Evolutionary conservation across 106 monocot species (phyloP), one percentile per base, ranked within the genome.

Genomic region (Xerophyta viscosa): DNA sequence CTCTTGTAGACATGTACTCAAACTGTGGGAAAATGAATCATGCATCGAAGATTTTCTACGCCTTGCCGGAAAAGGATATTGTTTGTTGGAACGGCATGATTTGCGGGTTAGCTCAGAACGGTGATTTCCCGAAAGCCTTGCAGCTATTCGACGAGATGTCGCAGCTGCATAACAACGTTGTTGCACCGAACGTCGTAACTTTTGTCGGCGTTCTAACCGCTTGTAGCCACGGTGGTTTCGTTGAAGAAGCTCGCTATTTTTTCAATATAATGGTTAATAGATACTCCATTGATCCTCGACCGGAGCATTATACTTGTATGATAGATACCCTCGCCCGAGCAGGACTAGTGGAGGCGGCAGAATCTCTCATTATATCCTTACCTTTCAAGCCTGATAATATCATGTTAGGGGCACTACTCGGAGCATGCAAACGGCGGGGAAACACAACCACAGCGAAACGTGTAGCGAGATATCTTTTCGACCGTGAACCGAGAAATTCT

Each of bases 21-120:
- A 69, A 54, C 10, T 69, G 53, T 24, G 68, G 68, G 2, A 44
- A 31, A 36, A 61, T 69, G 20, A 48, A 53, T 37, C 52, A 61
- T 37, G 69, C 61, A 15, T 23, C 36, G 25, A 54, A 18, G 29
- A 22, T 69, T 11, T 69, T 69, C n/a, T 6, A 37, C 6, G 46
- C 52, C 33, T 53, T 69, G 61, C 54, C 61, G 11, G 53, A 14
- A 18, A 69, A 25, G 37, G 69, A 61, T 27, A 24, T 61, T 18
- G 54, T 69, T 61, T 69, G 44, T 20, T 69, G 69, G 53, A 69
- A 69, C 47, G 69, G 53, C 4, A 61, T 69, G 24, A 69, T 69
- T 12, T 69, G 53, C 28, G 69, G 69, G 20, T 36, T 61, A 33
- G 69, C 69, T 69, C 69, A 69, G 0, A 69, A 69, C 27, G 69